Percentiles rank a stretch among this genome's conserved stretches.
These are phyloP conservation scores for Persicaria maculosa DNA, from an alignment of 148 eudicot genomes.

Conservation along the genomic window DNA sequence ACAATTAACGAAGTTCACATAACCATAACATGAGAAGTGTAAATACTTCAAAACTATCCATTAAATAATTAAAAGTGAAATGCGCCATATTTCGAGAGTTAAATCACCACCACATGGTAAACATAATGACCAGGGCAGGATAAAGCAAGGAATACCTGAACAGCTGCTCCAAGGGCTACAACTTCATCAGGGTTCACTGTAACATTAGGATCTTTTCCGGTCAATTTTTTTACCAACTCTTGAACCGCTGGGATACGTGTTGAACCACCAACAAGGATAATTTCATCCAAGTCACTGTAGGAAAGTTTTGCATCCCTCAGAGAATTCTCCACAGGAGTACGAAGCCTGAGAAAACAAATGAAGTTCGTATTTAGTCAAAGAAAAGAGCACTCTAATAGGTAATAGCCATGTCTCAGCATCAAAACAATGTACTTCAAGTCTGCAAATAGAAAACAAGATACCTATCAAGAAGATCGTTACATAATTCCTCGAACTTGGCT, in stretches of 20 bases:
- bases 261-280: conserved; percentile 93
- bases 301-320: conserved; percentile 91
- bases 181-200: conserved; percentile 97
- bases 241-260: conserved; percentile 96
- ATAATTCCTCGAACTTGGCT: conserved; percentile 91
- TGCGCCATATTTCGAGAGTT: background rate
- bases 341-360: conserved; percentile 40
- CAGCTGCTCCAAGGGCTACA: conserved; percentile 99
- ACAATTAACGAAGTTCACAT: background rate
- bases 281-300: conserved; percentile 81
- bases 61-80: background rate
- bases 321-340: conserved; percentile 76
- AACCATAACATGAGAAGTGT: background rate
- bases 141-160: conserved; percentile 45
- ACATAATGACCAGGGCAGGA: background rate
- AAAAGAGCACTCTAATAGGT: background rate
- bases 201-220: conserved; percentile 92
- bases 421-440: background rate
- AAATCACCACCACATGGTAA: background rate
- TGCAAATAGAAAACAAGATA: conserved; percentile 11
- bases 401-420: background rate
- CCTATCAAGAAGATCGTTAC: conserved; percentile 96
- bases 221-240: conserved; percentile 75
- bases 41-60: background rate
- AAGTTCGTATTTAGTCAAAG: background rate